Conservation (phyloP, 164 flowering plant genomes). For the Macadamia tetraphylla region DNA sequence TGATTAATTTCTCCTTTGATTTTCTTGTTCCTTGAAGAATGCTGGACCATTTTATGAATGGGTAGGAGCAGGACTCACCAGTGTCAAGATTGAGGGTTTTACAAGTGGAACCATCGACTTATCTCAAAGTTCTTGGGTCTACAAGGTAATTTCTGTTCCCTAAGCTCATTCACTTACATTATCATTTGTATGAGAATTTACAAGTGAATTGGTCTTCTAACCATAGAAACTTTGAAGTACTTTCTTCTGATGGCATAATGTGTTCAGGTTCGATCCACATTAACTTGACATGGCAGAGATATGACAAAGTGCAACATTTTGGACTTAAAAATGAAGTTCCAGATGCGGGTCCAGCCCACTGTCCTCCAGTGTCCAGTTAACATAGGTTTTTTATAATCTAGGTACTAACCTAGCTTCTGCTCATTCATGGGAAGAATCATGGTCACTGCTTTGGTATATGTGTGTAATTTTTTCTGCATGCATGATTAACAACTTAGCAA, state of each 20-base stretch:
- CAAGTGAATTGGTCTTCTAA: not conserved
- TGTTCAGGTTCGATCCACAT: not conserved
- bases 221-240: not conserved
- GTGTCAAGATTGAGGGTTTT: constrained; percentile 63
- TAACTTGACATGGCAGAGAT: too few relatives aligned
- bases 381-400: too few relatives aligned
- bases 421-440: too few relatives aligned
- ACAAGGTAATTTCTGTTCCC: constrained; percentile 53
- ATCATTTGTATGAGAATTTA: not conserved
- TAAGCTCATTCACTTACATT: not conserved
- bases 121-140: constrained; percentile 56
- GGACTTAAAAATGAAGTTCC: too few relatives aligned
- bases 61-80: constrained; percentile 80
- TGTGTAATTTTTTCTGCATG: too few relatives aligned
- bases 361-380: too few relatives aligned
- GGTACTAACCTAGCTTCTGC: too few relatives aligned
- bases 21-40: constrained; percentile 38
- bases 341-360: too few relatives aligned
- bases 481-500: too few relatives aligned
- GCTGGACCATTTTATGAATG: constrained; percentile 91
- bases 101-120: constrained; percentile 62
- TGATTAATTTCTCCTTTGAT: constrained; percentile 4
- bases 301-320: too few relatives aligned
- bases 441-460: too few relatives aligned
- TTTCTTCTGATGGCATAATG: not conserved